Evolutionary conservation across 2,329 filamentous ascomycete species (phyloP).

Genomic region (Ambrosiella xylebori): DNA sequence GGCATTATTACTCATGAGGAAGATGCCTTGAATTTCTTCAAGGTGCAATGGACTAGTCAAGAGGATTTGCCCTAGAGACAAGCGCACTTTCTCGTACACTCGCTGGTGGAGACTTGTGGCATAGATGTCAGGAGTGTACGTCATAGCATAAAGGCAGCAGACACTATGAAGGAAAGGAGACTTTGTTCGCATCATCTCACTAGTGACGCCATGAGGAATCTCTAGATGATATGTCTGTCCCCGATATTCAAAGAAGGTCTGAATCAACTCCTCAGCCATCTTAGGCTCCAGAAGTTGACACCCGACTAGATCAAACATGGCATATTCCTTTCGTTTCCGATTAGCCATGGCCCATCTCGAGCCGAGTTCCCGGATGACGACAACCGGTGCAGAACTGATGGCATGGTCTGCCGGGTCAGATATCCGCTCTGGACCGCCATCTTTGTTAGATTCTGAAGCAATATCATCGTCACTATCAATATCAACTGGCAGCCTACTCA

Average conservation of each 20-base stretch:
- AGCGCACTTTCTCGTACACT: slow-evolving; percentile 24
- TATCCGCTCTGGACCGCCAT: slow-evolving; percentile 9
- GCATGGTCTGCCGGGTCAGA: slow-evolving; percentile 12
- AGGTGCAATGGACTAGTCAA: slow-evolving; percentile 24
- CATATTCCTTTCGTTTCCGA: slow-evolving; percentile 12
- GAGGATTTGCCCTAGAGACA: slow-evolving; percentile 23
- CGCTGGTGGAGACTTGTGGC: slow-evolving; percentile 19
- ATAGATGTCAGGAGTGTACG: slow-evolving; percentile 16
- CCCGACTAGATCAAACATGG: slow-evolving; percentile 10
- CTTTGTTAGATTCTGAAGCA: not conserved
- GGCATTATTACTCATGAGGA: slow-evolving; percentile 21
- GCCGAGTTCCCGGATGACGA: slow-evolving; percentile 11
- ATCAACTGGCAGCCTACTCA: slow-evolving; percentile 3
- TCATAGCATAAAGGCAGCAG: slow-evolving; percentile 24
- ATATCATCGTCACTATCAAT: slow-evolving; percentile 3
- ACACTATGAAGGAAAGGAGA: slow-evolving; percentile 25
- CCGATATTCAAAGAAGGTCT: slow-evolving; percentile 11
- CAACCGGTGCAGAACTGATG: slow-evolving; percentile 11
- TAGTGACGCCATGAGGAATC: slow-evolving; percentile 9
- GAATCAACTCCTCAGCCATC: slow-evolving; percentile 11
- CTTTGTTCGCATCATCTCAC: slow-evolving; percentile 17
- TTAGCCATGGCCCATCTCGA: slow-evolving; percentile 13
- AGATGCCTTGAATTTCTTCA: slow-evolving; percentile 25
- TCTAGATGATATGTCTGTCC: slow-evolving; percentile 12
- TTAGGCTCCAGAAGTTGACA: slow-evolving; percentile 8